phyloP scores from a whole-genome alignment of 2,329 filamentous ascomycete genomes.

The Pestalotiopsis sp. region DNA sequence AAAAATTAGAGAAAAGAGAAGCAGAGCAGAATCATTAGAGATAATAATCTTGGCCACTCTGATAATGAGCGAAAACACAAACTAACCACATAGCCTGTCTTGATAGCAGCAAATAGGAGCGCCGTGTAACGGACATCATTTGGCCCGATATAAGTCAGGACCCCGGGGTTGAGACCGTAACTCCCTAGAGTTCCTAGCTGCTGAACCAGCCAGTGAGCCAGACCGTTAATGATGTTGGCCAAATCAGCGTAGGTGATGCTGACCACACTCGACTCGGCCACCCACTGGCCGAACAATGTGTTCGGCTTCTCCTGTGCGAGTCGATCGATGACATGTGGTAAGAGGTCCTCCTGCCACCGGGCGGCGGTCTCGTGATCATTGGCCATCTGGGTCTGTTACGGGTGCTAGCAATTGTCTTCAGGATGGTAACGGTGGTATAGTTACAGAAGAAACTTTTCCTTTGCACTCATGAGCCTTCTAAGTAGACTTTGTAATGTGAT shows the following conservation, averaged over 20 bases:
- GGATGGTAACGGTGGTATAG: too few species aligned
- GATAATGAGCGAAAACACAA: not conserved
- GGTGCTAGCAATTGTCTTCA: too few species aligned
- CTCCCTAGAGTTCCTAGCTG: not conserved
- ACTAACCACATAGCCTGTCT: not conserved
- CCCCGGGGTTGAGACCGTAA: not conserved
- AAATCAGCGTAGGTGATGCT: not conserved
- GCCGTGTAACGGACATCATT: not conserved
- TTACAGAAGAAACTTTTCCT: too few species aligned
- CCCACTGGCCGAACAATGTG: not conserved
- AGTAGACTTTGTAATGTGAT: too few species aligned
- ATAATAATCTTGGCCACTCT: too few species aligned
- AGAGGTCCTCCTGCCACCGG: not conserved
- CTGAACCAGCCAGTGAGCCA: not conserved
- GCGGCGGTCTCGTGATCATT: not conserved
- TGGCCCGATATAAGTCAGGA: not conserved
- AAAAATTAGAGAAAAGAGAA: too few species aligned
- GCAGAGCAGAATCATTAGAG: too few species aligned
- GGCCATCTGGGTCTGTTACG: not conserved
- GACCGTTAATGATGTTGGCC: not conserved
- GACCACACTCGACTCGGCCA: not conserved
- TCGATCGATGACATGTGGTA: not conserved
- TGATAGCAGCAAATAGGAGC: not conserved
- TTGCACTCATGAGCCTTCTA: too few species aligned
- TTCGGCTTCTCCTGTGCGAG: not conserved